Base-by-base conservation (phyloP, 1,284 basidiomycete species). In the Leucocoprinus gongylophorus region DNA sequence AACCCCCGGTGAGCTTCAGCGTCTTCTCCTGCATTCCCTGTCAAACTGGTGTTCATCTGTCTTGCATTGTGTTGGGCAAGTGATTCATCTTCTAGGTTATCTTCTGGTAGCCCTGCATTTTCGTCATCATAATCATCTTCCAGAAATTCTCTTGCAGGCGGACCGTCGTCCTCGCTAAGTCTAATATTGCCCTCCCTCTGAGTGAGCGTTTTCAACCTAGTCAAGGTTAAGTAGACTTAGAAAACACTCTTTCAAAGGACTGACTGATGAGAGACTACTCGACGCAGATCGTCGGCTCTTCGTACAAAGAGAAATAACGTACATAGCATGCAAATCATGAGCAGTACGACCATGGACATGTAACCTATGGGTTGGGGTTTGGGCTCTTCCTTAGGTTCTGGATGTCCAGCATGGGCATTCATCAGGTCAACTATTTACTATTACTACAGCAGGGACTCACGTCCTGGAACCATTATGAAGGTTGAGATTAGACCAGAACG, bases 121-220 rank as follows among this genome's bases (percentile, higher is more conserved):
- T 74, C 72, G 0, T 84, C 82, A 48, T 83, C 80, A 39, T 53
- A 48, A 35, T 80, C 80, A 55, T 84, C 80, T 28, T 72, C 77
- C 45, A 88, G 61, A 57, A 88, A 87, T 51, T 81, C 80, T 12
- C 72, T 69, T 6, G 81, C 75, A 18, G 85, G 72, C 8, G 85
- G 86, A 0, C 85, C 83, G 49, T 88, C 83, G 56, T 88, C 86
- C 59, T 79, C 72, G 37, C 84, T 86, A 23, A 88, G 71, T 9
- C 85, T 77, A 55, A 88, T 83, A 2, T 65, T 71, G 5, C 85
- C 85, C 54, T 82, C 80, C 10, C 68, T 63, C 39, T 45, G 43
- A 1, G 74, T 72, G 67, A 83, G 78, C 7, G 76, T 79, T 58
- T 80, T 81, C 48, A 88, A 63, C 59, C 85, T 88, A 57, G 28